Evolutionary conservation across 768 basidiomycete genomes (phyloP), one percentile per base, ranked within the genome.

Genomic region (Collybiopsis confluens): DNA sequence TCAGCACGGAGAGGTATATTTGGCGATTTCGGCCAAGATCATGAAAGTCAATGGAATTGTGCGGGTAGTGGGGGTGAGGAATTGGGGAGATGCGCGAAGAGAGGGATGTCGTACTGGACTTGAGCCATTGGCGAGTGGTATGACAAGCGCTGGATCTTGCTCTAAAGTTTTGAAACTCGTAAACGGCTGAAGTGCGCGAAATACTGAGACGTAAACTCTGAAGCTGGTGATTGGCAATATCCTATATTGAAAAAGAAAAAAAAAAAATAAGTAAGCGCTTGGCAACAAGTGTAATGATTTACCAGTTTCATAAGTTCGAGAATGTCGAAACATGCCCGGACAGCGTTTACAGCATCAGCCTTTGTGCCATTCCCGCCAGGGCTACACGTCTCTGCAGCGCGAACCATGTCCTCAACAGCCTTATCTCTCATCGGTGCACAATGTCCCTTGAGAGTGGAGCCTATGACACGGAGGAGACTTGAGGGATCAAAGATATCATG

Each of bases 231-330:
- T 97, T 97, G 24, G 94, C 94, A 57, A 97, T 94, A 68, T 97
- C 94, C 93, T 96, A 62, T 38, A 64, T 46, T 11, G 28, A 27
- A 48, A 48, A n/a, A n/a, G n/a, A 30, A 24, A 26, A 57, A 57
- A 58, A 45, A 52, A 58, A 47, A 20, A 56, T 58, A 37, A 56
- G 48, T 44, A 59, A 56, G 59, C 63, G 37, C 65, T 59, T 48
- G 60, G 57, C n/a, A n/a, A 56, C 33, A 54, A 45, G 37, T 38
- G 24, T 24, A 26, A 53, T 43, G 42, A 53, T 37, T 53, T 64
- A 90, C 93, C 63, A 97, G 77, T 76, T 95, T 95, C 94, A 97
- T 96, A 56, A 95, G 79, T 71, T 96, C 94, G 36, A 95, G 74
- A 57, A 96, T 85, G 64, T 95, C 92, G 66, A 94, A 82, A 72